These are phyloP conservation scores for Rhizopogon roseolus DNA, from an alignment of 768 basidiomycete genomes.

Conservation along the genomic window DNA sequence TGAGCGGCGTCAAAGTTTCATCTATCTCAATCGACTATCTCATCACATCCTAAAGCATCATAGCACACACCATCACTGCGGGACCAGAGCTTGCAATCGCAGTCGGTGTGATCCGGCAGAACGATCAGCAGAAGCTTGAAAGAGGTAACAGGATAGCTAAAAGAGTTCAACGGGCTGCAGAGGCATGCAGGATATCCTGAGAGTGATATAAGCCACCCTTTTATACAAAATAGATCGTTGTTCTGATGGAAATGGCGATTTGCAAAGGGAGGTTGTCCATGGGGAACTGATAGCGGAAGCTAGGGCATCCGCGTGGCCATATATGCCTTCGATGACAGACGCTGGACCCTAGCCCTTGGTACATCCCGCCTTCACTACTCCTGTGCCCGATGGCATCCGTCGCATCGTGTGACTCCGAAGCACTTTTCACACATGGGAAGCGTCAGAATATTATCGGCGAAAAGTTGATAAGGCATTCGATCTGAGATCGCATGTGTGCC, in stretches of 20 bases:
- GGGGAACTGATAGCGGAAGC: not conserved
- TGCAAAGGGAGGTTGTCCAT: not conserved
- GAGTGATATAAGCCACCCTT: not conserved
- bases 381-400: not conserved
- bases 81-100: not conserved
- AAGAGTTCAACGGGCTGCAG: not conserved
- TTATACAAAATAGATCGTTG: not conserved
- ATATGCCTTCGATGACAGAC: not conserved
- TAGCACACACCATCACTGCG: not conserved
- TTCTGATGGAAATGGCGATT: not conserved
- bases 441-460: constrained; percentile 18
- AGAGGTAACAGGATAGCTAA: not conserved
- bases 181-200: not conserved
- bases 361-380: not conserved
- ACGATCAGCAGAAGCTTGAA: not conserved
- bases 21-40: not conserved
- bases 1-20: not conserved
- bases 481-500: constrained; percentile 22
- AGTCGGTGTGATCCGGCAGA: not conserved
- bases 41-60: not conserved
- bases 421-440: not conserved
- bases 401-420: not conserved
- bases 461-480: constrained; percentile 25
- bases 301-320: constrained; percentile 3
- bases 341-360: not conserved